A percentile compares a stretch with the other conserved stretches of the same genome.
phyloP scores from a whole-genome alignment of 495 filamentous ascomycete species.

The Friedmanniomyces simplex region DNA sequence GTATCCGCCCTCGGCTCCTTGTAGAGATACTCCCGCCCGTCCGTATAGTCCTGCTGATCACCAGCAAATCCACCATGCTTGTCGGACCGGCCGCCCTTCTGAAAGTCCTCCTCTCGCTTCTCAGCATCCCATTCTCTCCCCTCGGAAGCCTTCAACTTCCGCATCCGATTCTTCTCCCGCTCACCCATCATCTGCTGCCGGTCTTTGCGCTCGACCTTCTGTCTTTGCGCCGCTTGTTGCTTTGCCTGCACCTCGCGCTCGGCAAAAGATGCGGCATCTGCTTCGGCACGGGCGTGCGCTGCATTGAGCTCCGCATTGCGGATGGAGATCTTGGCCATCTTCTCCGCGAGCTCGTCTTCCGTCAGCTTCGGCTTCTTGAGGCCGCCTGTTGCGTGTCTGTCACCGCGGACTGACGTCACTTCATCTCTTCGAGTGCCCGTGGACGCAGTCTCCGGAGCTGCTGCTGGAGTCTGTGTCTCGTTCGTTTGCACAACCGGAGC shows the following conservation, averaged over 20 bases:
- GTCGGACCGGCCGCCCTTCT: conserved; percentile 10
- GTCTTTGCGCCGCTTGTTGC: conserved; percentile 33
- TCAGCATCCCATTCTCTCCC: conserved; percentile 69
- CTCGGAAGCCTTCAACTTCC: conserved; percentile 55
- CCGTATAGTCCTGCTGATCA: conserved; percentile 14
- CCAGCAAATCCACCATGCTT: conserved; percentile 13
- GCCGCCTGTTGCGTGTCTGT: conserved; percentile 59
- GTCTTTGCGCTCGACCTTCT: conserved; percentile 46
- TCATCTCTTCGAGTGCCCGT: conserved; percentile 7
- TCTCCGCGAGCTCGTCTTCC: conserved; percentile 53
- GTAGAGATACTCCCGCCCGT: conserved; percentile 21
- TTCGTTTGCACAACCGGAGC: conserved; percentile 7
- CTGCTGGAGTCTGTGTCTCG: not conserved
- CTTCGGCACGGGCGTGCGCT: conserved; percentile 56
- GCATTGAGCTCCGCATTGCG: conserved; percentile 48
- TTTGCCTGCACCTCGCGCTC: conserved; percentile 50
- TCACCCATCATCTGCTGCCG: conserved; percentile 56
- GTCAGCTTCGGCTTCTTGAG: conserved; percentile 54
- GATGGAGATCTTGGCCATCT: conserved; percentile 48
- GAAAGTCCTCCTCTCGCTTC: conserved; percentile 54
- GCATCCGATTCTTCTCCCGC: conserved; percentile 57
- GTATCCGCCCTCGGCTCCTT: conserved; percentile 6
- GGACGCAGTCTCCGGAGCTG: conserved; percentile 10
- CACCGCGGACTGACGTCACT: conserved; percentile 51
- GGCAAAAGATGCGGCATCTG: conserved; percentile 56